Percentiles rank a stretch among this genome's conserved stretches.
Conservation (phyloP, 805 yeast species). For the Candida endomychidarum region DNA sequence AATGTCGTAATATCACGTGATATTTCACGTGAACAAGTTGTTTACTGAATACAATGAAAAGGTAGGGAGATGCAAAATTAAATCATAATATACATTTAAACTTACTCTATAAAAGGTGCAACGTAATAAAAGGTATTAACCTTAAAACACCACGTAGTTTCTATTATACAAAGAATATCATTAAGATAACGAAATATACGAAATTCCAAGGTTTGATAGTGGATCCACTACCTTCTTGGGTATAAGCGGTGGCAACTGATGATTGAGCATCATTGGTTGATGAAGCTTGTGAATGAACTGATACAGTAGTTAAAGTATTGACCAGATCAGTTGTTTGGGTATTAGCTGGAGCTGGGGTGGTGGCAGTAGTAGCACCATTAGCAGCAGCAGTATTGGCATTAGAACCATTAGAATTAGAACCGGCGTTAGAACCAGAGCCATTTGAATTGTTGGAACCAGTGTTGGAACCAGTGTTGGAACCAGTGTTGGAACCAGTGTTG, state of each 20-base stretch:
- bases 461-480: not conserved
- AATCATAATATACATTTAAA: too few relatives aligned
- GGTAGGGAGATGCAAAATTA: too few relatives aligned
- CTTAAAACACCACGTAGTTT: too few relatives aligned
- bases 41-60: too few relatives aligned
- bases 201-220: not conserved
- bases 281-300: not conserved
- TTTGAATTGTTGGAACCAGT: not conserved
- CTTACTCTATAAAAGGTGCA: too few relatives aligned
- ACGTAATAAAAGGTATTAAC: too few relatives aligned
- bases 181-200: too few relatives aligned
- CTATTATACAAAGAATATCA: too few relatives aligned
- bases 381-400: not conserved
- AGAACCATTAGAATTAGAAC: not conserved
- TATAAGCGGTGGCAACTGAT: not conserved
- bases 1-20: too few relatives aligned
- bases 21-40: too few relatives aligned
- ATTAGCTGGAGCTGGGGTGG: not conserved
- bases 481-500: not conserved
- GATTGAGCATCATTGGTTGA: too few relatives aligned
- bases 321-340: not conserved
- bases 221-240: not conserved
- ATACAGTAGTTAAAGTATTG: not conserved
- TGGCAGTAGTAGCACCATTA: not conserved
- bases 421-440: not conserved